phyloP scores from a whole-genome alignment of 2,329 filamentous ascomycete species.

The Ascochyta koolunga region DNA sequence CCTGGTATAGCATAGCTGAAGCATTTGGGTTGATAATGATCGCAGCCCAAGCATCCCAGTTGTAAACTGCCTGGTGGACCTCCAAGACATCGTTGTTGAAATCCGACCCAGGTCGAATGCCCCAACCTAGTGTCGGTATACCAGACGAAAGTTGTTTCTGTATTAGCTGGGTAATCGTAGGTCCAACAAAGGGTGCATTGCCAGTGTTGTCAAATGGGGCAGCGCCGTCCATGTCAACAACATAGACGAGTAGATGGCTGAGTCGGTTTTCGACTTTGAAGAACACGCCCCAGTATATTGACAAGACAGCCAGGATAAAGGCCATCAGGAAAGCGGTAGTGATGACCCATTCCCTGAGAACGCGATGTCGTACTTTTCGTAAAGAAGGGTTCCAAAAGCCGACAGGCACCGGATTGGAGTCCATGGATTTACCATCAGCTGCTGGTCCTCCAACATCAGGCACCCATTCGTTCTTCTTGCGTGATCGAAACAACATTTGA shows the following conservation, averaged over 20 bases:
- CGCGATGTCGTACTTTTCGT: slow-evolving; percentile 48
- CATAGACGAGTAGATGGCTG: slow-evolving; percentile 59
- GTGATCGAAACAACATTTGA: slow-evolving; percentile 8
- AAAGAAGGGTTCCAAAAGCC: slow-evolving; percentile 55
- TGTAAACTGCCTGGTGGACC: slow-evolving; percentile 65
- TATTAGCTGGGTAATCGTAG: slow-evolving; percentile 56
- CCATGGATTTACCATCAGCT: slow-evolving; percentile 16
- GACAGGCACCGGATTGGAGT: slow-evolving; percentile 44
- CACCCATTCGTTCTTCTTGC: slow-evolving; percentile 11
- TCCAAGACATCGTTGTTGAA: slow-evolving; percentile 63
- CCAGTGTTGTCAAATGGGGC: slow-evolving; percentile 56
- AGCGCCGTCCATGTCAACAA: slow-evolving; percentile 69
- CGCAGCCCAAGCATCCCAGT: slow-evolving; percentile 65
- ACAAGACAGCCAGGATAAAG: slow-evolving; percentile 63
- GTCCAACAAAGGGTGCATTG: slow-evolving; percentile 62
- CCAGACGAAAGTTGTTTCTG: slow-evolving; percentile 51
- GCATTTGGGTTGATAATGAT: slow-evolving; percentile 69
- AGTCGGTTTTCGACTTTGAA: slow-evolving; percentile 53
- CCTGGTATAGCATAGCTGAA: slow-evolving; percentile 61
- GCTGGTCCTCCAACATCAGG: slow-evolving; percentile 13
- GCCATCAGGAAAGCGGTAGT: slow-evolving; percentile 59
- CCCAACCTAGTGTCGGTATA: slow-evolving; percentile 56
- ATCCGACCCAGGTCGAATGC: slow-evolving; percentile 54
- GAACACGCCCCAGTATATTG: slow-evolving; percentile 67
- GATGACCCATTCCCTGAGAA: slow-evolving; percentile 50